Conservation (phyloP, 441 rosid species). For the Mallotus japonicus region DNA sequence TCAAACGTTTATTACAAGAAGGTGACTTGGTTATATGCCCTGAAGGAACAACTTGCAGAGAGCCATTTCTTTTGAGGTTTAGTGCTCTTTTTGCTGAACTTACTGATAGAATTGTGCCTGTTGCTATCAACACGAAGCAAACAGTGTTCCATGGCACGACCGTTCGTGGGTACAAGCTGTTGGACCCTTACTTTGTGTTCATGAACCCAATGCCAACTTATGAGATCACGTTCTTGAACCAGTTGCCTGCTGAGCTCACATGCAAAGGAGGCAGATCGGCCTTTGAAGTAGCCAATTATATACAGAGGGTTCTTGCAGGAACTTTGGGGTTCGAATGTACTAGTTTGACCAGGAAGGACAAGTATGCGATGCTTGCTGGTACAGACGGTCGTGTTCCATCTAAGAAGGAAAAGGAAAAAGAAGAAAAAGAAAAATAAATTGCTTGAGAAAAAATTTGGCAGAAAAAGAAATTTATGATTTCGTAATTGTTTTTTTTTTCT, state of each 20-base stretch:
- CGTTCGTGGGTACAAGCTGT: conserved; percentile 68
- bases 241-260: conserved; percentile 71
- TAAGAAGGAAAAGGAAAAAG: conserved; percentile 40
- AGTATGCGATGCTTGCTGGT: conserved; percentile 83
- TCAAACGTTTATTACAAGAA: conserved; percentile 70
- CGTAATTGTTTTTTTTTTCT: conserved; percentile 6
- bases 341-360: conserved; percentile 80
- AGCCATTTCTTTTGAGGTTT: conserved; percentile 81
- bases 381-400: conserved; percentile 78
- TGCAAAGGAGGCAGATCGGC: conserved; percentile 77
- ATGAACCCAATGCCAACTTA: conserved; percentile 88
- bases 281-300: conserved; percentile 92
- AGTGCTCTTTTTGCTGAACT: conserved; percentile 97
- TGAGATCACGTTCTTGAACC: conserved; percentile 87
- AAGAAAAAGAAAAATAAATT: neutral
- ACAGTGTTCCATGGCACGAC: conserved; percentile 80
- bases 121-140: conserved; percentile 78
- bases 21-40: conserved; percentile 93
- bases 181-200: conserved; percentile 90
- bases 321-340: conserved; percentile 90
- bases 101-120: conserved; percentile 87
- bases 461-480: neutral
- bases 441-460: neutral
- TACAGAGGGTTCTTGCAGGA: conserved; percentile 82
- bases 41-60: conserved; percentile 96